phyloP scores from a whole-genome alignment of 1,284 basidiomycete genomes.

The Fomitiporia mediterranea region DNA sequence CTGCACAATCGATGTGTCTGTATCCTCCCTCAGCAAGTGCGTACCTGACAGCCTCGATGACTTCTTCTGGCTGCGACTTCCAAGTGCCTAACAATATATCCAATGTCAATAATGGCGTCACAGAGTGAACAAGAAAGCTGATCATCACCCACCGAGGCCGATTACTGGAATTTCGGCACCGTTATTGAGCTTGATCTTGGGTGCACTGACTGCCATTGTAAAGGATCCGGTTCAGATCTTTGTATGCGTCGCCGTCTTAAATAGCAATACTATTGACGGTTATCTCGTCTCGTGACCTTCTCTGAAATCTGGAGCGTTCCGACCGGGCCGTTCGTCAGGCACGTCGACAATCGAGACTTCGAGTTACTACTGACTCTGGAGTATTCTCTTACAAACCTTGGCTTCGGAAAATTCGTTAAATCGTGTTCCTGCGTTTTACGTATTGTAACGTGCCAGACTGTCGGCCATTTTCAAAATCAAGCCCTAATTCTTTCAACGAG shows the following conservation, averaged over 20 bases:
- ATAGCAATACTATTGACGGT: neutral
- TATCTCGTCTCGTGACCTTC: neutral
- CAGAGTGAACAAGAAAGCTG: neutral
- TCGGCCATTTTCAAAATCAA: too few relatives aligned
- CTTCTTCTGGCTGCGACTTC: conserved; percentile 54
- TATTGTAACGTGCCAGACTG: too few relatives aligned
- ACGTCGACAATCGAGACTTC: too few relatives aligned
- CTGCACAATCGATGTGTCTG: conserved; percentile 62
- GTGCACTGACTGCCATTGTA: conserved; percentile 32
- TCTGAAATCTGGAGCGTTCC: too few relatives aligned
- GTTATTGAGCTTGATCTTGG: conserved; percentile 58
- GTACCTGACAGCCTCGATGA: conserved; percentile 53
- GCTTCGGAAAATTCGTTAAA: too few relatives aligned
- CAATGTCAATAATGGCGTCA: neutral
- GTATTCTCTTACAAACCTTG: too few relatives aligned
- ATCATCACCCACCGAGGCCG: conserved; percentile 56
- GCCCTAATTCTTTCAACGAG: too few relatives aligned
- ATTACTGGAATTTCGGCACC: conserved; percentile 63
- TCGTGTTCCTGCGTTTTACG: too few relatives aligned
- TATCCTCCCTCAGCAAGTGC: conserved; percentile 69
- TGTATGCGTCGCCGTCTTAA: neutral
- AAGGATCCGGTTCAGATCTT: too few relatives aligned
- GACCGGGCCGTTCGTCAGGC: too few relatives aligned
- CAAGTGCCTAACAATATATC: conserved; percentile 56
- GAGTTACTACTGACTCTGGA: too few relatives aligned